Evolutionary conservation across 2,329 filamentous ascomycete genomes (phyloP).

Genomic region (Chrysoporthe cubensis): DNA sequence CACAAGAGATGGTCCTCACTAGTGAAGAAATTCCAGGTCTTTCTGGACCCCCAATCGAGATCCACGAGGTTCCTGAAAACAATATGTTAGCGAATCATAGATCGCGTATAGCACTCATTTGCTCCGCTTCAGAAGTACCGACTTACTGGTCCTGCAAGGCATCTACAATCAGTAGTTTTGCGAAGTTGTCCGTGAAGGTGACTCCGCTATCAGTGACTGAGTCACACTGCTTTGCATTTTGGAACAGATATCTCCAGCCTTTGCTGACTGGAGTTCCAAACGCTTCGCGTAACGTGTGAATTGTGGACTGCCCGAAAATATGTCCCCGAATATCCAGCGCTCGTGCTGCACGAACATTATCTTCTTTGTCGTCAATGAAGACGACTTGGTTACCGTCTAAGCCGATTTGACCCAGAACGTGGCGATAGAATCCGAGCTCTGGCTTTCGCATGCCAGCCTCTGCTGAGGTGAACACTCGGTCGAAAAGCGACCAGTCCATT

Average conservation of each 20-base stretch:
- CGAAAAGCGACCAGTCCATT: conserved; percentile 40
- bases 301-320: not conserved
- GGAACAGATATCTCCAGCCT: not conserved
- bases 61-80: not conserved
- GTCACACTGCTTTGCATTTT: not conserved
- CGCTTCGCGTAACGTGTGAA: not conserved
- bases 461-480: conserved; percentile 40
- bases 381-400: not conserved
- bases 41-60: not conserved
- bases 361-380: not conserved
- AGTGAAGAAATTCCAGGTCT: conserved; percentile 2
- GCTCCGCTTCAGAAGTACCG: not conserved
- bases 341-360: not conserved
- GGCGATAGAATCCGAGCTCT: conserved; percentile 38
- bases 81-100: too few relatives aligned
- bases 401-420: conserved; percentile 35
- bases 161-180: not conserved
- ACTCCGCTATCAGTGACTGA: not conserved
- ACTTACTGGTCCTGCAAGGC: not conserved
- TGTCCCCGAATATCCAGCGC: not conserved
- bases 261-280: not conserved
- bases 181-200: not conserved
- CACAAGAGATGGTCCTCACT: not conserved
- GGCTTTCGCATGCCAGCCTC: conserved; percentile 41
- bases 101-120: too few relatives aligned